Conservation (phyloP, 768 basidiomycete species). For the Cystofilobasidium macerans region DNA sequence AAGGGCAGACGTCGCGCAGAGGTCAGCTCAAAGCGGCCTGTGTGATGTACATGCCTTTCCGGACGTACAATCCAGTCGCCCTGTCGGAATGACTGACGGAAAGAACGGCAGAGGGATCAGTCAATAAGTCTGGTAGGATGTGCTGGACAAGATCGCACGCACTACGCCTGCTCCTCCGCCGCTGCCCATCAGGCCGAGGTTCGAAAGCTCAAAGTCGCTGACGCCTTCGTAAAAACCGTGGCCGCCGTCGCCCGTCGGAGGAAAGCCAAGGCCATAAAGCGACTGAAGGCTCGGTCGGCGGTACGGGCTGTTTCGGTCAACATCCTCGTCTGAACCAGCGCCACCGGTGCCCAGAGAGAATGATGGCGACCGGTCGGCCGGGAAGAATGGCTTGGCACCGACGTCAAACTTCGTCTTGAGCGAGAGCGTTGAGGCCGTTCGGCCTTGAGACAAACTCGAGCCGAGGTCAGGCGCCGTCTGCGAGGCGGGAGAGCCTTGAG, state of each 20-base stretch:
- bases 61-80: slow-evolving; percentile 21
- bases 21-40: not conserved
- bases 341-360: too few relatives aligned
- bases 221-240: not conserved
- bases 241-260: not conserved
- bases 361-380: not conserved
- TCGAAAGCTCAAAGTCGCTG: not conserved
- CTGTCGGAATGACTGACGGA: slow-evolving; percentile 46
- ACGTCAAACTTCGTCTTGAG: too few relatives aligned
- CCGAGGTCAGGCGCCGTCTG: not conserved
- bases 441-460: not conserved
- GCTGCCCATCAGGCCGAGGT: not conserved
- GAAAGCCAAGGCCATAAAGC: too few relatives aligned
- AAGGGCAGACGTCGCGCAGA: too few relatives aligned
- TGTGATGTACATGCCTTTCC: not conserved
- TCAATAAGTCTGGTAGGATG: not conserved
- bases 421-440: not conserved
- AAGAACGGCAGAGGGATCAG: not conserved
- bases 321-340: too few relatives aligned
- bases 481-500: not conserved
- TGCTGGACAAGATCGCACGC: not conserved
- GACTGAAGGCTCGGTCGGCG: too few relatives aligned
- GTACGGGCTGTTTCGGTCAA: too few relatives aligned
- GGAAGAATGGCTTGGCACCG: not conserved
- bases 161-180: not conserved